phyloP scores from a whole-genome alignment of 2,329 filamentous ascomycete species.

The Spiromastix sp. region DNA sequence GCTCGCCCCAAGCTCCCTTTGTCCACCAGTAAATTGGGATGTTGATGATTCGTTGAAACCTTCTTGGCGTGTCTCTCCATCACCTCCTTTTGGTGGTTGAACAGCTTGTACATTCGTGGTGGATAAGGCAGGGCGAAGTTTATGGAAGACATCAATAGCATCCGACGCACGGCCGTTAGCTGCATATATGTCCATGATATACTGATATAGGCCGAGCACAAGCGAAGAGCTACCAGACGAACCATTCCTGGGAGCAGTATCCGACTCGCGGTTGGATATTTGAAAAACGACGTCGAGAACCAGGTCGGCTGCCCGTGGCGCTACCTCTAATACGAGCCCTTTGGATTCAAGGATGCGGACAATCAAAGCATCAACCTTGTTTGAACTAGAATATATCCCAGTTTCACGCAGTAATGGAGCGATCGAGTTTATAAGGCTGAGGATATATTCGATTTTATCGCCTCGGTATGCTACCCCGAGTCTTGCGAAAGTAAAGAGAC shows the following conservation, averaged over 20 bases:
- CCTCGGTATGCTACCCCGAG: constrained; percentile 27
- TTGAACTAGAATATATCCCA: constrained; percentile 19
- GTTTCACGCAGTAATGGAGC: constrained; percentile 30
- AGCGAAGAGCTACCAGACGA: constrained; percentile 6
- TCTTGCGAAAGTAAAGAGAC: constrained; percentile 36
- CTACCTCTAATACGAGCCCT: constrained; percentile 33
- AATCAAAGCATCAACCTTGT: constrained; percentile 28
- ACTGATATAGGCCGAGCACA: constrained; percentile 10
- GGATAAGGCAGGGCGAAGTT: constrained; percentile 7
- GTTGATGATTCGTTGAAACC: too few species aligned
- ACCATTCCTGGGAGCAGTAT: neutral
- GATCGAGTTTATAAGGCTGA: constrained; percentile 28
- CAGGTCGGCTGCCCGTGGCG: constrained; percentile 35
- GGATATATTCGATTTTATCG: constrained; percentile 14
- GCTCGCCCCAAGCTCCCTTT: too few species aligned
- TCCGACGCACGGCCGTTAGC: constrained; percentile 7
- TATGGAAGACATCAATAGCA: constrained; percentile 9
- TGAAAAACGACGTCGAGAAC: constrained; percentile 20
- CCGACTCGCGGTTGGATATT: too few species aligned
- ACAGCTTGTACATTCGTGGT: too few species aligned
- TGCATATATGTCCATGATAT: constrained; percentile 11
- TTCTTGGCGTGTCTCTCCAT: too few species aligned
- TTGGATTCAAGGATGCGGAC: constrained; percentile 43
- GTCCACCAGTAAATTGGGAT: too few species aligned
- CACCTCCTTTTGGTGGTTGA: too few species aligned